Conservation (phyloP, 169 alveolate species). For the Plasmodium gaboni region DNA sequence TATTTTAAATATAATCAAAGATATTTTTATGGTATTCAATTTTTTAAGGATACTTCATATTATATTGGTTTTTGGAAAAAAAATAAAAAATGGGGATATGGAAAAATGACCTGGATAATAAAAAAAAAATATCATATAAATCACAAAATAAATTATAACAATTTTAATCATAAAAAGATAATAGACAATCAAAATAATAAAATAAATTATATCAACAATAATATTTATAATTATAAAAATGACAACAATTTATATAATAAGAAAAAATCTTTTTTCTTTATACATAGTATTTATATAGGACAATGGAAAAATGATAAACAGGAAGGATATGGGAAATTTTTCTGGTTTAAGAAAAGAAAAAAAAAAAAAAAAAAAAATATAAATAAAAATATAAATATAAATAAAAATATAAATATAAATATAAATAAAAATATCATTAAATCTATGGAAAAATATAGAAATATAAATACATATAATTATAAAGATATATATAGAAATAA, state of each 20-base stretch:
- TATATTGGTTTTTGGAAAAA: constrained; percentile 48
- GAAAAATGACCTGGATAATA: constrained; percentile 29
- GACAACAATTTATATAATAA: background rate
- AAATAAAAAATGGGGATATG: constrained; percentile 43
- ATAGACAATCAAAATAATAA: background rate
- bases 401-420: too few species aligned
- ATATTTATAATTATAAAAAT: background rate
- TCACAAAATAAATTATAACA: too few species aligned
- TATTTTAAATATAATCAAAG: constrained; percentile 32
- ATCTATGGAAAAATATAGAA: too few species aligned
- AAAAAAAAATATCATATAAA: too few species aligned
- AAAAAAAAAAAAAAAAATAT: background rate
- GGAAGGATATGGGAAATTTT: constrained; percentile 37
- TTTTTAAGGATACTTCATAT: constrained; percentile 5
- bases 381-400: too few species aligned
- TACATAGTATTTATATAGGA: constrained; percentile 13
- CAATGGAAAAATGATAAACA: constrained; percentile 42
- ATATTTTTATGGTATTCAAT: constrained; percentile 57
- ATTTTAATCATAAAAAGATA: background rate
- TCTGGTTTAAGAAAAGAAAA: constrained; percentile 18
- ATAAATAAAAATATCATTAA: too few species aligned
- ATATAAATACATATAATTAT: too few species aligned
- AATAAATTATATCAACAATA: background rate
- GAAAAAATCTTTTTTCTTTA: background rate
- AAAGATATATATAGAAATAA: background rate